phyloP scores from a whole-genome alignment of 148 eudicot species.

The Vaccinium macrocarpon region DNA sequence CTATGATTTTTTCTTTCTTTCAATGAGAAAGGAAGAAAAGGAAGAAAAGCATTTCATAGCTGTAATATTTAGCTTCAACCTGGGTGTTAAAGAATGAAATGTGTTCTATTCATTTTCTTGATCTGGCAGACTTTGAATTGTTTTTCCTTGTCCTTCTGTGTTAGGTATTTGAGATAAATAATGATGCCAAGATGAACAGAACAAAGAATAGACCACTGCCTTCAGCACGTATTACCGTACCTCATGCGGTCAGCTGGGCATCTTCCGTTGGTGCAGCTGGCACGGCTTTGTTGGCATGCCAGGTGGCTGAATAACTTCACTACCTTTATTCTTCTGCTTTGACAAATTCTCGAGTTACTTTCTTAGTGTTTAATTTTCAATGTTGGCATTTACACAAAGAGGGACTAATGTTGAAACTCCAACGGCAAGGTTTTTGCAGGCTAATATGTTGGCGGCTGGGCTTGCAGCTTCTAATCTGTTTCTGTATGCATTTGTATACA shows the following conservation, averaged over 20 bases:
- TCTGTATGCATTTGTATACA: slow-evolving; percentile 87
- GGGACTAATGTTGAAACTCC: slow-evolving; percentile 46
- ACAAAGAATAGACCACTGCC: slow-evolving; percentile 85
- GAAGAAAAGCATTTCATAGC: not conserved
- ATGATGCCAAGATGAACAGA: slow-evolving; percentile 93
- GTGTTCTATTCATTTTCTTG: not conserved
- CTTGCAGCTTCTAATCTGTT: slow-evolving; percentile 90
- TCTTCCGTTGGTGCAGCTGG: slow-evolving; percentile 77
- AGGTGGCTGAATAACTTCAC: slow-evolving; percentile 51
- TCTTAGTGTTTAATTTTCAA: not conserved
- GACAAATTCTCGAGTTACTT: not conserved
- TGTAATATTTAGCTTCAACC: slow-evolving; percentile 3
- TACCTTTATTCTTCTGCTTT: not conserved
- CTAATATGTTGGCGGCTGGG: slow-evolving; percentile 95
- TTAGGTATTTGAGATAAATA: slow-evolving; percentile 80
- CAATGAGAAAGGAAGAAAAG: not conserved
- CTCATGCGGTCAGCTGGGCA: slow-evolving; percentile 87
- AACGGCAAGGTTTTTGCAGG: slow-evolving; percentile 85
- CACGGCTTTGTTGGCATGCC: slow-evolving; percentile 69
- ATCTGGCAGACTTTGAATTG: not conserved
- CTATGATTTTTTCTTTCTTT: not conserved
- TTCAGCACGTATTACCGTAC: slow-evolving; percentile 69
- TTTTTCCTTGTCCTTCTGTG: not conserved
- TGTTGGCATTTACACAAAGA: not conserved
- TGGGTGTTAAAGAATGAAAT: not conserved